These are phyloP conservation scores for Didymella keratinophila DNA, from an alignment of 2,329 filamentous ascomycete species.

Conservation along the genomic window DNA sequence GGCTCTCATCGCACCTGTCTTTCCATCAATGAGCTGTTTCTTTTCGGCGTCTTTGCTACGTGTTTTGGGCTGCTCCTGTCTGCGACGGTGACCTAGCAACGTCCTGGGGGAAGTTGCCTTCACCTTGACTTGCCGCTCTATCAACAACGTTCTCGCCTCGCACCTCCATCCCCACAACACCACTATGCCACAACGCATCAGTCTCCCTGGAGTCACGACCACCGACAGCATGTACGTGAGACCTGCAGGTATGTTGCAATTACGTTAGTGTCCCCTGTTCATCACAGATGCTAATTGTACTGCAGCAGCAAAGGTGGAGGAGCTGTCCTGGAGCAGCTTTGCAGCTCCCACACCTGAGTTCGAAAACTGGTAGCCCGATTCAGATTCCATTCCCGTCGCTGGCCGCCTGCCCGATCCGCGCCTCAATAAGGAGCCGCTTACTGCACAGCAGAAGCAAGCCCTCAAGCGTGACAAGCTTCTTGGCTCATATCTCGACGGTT, in stretches of 20 bases:
- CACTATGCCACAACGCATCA: background rate
- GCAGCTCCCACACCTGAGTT: constrained; percentile 18
- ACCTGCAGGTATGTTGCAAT: background rate
- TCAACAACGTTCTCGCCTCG: background rate
- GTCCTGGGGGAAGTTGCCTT: constrained; percentile 10
- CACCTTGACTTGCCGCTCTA: constrained; percentile 8
- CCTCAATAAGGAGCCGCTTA: constrained; percentile 10
- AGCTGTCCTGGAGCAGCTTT: constrained; percentile 20
- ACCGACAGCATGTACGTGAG: background rate
- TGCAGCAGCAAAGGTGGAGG: background rate
- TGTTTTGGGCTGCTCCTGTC: background rate
- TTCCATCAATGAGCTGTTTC: background rate
- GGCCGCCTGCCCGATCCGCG: constrained; percentile 12
- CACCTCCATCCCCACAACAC: background rate
- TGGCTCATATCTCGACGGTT: background rate
- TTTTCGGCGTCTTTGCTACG: background rate
- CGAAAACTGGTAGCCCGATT: constrained; percentile 21
- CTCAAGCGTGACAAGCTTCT: constrained; percentile 2
- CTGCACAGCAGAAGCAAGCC: background rate
- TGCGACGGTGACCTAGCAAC: constrained; percentile 2
- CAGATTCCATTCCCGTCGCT: constrained; percentile 13
- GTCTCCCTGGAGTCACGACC: too few species aligned
- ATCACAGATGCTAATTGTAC: background rate
- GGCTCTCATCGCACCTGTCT: background rate
- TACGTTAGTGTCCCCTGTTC: background rate